A percentile compares a stretch with the other conserved stretches of the same genome.
Evolutionary conservation across 148 eudicot genomes (phyloP).

Genomic region (Camellia japonica): DNA sequence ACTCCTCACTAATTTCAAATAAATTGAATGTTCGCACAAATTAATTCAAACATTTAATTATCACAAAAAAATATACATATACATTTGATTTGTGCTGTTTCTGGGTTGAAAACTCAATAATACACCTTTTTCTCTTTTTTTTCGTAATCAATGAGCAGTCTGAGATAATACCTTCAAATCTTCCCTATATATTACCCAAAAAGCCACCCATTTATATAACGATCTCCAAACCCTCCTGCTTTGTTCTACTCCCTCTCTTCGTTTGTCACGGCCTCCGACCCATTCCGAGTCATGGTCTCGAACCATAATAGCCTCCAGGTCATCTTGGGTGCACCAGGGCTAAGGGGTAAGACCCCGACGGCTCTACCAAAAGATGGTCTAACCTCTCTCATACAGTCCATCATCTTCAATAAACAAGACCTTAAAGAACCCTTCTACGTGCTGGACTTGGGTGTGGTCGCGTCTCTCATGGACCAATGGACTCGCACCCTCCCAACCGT

Average conservation of each 20-base stretch:
- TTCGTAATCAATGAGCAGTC: not conserved
- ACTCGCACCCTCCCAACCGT: conserved; percentile 14
- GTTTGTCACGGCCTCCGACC: not conserved
- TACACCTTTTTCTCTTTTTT: not conserved
- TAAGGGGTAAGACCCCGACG: not conserved
- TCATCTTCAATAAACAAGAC: conserved; percentile 10
- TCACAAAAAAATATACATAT: not conserved
- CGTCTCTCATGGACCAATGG: conserved; percentile 21
- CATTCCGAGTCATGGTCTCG: not conserved
- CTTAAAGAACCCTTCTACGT: conserved; percentile 26
- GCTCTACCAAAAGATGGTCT: not conserved
- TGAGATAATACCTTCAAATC: too few species aligned
- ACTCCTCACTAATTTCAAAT: too few species aligned
- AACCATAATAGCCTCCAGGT: not conserved
- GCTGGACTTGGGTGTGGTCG: conserved; percentile 22
- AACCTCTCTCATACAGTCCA: not conserved
- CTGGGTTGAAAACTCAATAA: not conserved
- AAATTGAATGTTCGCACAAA: too few species aligned
- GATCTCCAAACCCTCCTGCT: not conserved
- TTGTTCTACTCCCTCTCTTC: not conserved
- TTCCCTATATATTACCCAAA: not conserved
- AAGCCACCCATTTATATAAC: not conserved
- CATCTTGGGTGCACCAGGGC: conserved; percentile 5
- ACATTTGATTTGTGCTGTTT: not conserved
- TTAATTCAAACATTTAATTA: too few species aligned